Conservation (phyloP, 148 eudicot genomes). For the Amaranthus hypochondriacus region DNA sequence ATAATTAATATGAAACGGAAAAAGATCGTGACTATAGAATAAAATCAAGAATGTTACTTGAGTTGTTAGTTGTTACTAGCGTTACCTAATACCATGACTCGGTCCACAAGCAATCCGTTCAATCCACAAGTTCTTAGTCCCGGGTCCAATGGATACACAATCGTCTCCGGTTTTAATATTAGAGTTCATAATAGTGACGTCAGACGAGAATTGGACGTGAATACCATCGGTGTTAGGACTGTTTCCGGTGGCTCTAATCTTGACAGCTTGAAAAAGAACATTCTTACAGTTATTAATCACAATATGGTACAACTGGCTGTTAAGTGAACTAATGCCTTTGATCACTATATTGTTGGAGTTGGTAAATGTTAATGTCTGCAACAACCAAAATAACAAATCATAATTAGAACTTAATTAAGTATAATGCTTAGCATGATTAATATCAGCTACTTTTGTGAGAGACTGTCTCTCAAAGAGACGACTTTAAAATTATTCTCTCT, state of each 20-base stretch:
- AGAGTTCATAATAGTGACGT: slow-evolving; percentile 23
- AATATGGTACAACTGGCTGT: slow-evolving; percentile 60
- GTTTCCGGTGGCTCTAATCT: slow-evolving; percentile 23
- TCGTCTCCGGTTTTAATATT: slow-evolving; percentile 39
- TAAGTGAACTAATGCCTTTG: slow-evolving; percentile 41
- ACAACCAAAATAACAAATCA: neutral
- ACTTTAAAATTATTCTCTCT: too few species aligned
- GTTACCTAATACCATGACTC: slow-evolving; percentile 41
- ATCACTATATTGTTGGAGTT: slow-evolving; percentile 38
- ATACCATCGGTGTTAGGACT: slow-evolving; percentile 44
- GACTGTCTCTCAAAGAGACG: too few species aligned
- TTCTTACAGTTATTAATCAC: slow-evolving; percentile 37
- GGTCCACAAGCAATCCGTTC: slow-evolving; percentile 31
- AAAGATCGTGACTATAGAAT: too few species aligned
- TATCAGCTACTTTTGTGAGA: too few species aligned
- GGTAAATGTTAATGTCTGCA: slow-evolving; percentile 41
- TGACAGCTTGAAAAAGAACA: slow-evolving; percentile 30
- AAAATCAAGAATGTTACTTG: too few species aligned
- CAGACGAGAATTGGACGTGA: slow-evolving; percentile 17
- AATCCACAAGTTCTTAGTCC: slow-evolving; percentile 30
- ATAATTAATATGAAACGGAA: too few species aligned
- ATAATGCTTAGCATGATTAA: too few species aligned
- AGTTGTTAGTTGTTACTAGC: too few species aligned
- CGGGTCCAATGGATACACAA: slow-evolving; percentile 38
- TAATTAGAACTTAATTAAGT: neutral